These are phyloP conservation scores for Salix brachista DNA, from an alignment of 345 rosid genomes.

Conservation along the genomic window DNA sequence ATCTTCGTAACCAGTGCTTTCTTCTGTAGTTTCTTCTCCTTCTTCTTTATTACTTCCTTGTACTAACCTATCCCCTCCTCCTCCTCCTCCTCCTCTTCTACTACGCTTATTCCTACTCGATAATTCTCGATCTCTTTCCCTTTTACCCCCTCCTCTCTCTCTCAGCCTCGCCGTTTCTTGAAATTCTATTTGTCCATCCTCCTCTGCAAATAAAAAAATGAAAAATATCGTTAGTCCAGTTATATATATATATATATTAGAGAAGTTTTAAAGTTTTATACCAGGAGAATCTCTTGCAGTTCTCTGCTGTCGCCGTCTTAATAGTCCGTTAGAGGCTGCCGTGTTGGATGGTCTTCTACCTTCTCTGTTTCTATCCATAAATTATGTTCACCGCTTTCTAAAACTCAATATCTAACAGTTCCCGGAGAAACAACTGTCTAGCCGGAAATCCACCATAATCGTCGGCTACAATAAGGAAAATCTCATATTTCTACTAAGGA, in stretches of 20 bases:
- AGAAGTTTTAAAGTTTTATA: background rate
- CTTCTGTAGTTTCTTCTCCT: slow-evolving; percentile 42
- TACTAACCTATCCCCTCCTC: slow-evolving; percentile 11
- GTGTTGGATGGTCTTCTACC: slow-evolving; percentile 35
- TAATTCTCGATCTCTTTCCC: slow-evolving; percentile 27
- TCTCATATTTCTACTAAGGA: background rate
- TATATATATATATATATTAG: background rate
- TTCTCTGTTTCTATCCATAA: slow-evolving; percentile 49
- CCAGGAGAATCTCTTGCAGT: slow-evolving; percentile 33
- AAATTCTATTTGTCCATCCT: slow-evolving; percentile 29
- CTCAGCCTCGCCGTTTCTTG: slow-evolving; percentile 34
- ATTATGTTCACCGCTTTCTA: background rate
- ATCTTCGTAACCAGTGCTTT: slow-evolving; percentile 35
- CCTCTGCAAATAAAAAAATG: slow-evolving; percentile 21
- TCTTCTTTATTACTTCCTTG: slow-evolving; percentile 23
- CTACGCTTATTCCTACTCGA: slow-evolving; percentile 41
- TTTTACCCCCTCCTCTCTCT: slow-evolving; percentile 28
- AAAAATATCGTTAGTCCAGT: background rate
- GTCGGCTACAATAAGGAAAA: background rate
- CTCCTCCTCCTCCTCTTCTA: slow-evolving; percentile 39
- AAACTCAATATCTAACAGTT: background rate
- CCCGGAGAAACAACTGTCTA: background rate
- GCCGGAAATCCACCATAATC: slow-evolving; percentile 8
- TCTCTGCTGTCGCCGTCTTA: slow-evolving; percentile 41
- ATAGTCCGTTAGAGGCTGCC: slow-evolving; percentile 39